phyloP scores from a whole-genome alignment of 371 early-diverging fungal genomes.

The Mucor saturninus region DNA sequence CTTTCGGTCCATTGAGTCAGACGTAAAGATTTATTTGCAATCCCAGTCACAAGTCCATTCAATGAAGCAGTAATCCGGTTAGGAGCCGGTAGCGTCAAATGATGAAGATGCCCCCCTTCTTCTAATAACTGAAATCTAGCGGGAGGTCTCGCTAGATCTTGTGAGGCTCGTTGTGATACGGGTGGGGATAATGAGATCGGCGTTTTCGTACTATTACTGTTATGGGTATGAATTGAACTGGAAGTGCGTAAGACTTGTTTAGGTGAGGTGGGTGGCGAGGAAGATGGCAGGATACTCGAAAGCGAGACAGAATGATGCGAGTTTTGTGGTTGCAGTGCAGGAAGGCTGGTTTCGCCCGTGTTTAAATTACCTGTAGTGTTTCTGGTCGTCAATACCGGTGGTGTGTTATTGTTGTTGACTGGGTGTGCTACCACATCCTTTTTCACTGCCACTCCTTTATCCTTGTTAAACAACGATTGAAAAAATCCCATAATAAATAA shows the following conservation, averaged over 20 bases:
- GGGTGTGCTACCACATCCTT: background rate
- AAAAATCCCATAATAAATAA: constrained; percentile 36
- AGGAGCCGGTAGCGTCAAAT: constrained; percentile 36
- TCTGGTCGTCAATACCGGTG: background rate
- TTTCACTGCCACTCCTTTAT: constrained; percentile 9
- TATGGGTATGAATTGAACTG: background rate
- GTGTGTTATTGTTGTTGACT: background rate
- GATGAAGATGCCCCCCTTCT: constrained; percentile 45
- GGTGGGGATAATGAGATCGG: constrained; percentile 12
- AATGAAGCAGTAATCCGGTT: constrained; percentile 40
- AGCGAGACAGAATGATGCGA: constrained; percentile 1
- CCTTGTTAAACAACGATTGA: constrained; percentile 31
- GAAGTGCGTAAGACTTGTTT: background rate
- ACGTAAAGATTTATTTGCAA: constrained; percentile 28
- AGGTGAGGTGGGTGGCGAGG: constrained; percentile 1
- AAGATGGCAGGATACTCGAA: constrained; percentile 6
- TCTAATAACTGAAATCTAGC: constrained; percentile 37
- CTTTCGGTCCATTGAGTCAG: constrained; percentile 39
- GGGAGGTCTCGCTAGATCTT: constrained; percentile 1
- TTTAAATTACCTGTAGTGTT: background rate
- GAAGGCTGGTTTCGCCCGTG: too few relatives aligned
- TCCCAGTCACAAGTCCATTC: constrained; percentile 38
- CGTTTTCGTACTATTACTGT: background rate
- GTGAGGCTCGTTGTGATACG: constrained; percentile 8
- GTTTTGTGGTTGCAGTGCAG: background rate